Base-by-base conservation (phyloP, 2,329 filamentous ascomycete species). In the Aspergillus hortae region DNA sequence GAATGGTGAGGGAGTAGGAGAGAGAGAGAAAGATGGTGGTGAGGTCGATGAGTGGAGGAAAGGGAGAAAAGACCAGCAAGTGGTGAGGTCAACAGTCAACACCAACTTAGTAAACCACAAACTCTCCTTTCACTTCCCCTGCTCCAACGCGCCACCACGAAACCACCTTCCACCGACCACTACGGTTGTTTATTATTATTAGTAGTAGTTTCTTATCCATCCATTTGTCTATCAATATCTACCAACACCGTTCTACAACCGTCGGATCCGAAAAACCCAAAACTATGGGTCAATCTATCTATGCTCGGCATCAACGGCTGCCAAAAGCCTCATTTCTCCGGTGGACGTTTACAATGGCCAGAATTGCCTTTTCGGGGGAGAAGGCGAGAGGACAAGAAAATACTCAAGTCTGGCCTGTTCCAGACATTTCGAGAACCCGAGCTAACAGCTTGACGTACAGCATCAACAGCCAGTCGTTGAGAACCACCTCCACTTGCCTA, bases 361-460 rank as follows among this genome's bases (percentile, higher is more conserved):
- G 27, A 30, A 30, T 30, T 30, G 27, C 27, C 27, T 30, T 11
- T 30, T 30, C 27, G 27, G 10, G 27, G 27, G 7, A 30, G 7
- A 30, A 30, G 27, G 27, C 27, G 27, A 30, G 27, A 30, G 27
- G 7, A 30, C 1, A 30, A 30, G 27, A 30, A 5, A 30, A 30
- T 19, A 4, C 2, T 30, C 27, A 30, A 51, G 44, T 38, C 47
- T 49, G 50, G 53, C 44, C 52, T 23, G 38, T 19, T 51, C 52
- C 32, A 50, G 46, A 21, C 44, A 44, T 50, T 42, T 44, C 27
- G 41, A 43, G 42, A 48, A 25, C 9, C 27, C 10, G 27, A 30
- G 10, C 35, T 38, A 38, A 38, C 35, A 38, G n/a, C 35, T n/a
- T 6, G 35, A 17, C 35, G 14, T n/a, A 38, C 35, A 38, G 35